These are phyloP conservation scores for Phytophthora litchii DNA, from an alignment of 352 stramenopile species.

Conservation along the genomic window DNA sequence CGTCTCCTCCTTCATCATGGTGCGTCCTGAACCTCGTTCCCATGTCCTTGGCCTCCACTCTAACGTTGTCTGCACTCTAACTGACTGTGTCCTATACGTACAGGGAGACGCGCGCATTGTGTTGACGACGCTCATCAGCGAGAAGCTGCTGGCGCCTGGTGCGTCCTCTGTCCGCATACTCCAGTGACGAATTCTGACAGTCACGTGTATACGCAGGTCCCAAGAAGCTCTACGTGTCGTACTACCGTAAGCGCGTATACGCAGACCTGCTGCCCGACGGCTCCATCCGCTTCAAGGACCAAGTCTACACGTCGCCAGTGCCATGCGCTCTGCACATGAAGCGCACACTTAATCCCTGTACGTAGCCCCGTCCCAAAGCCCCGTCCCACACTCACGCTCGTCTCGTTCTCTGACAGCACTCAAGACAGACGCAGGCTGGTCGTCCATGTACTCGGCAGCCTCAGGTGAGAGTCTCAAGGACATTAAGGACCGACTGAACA, in stretches of 20 bases:
- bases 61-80: neutral
- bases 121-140: constrained; percentile 66
- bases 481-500: constrained; percentile 78
- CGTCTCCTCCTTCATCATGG: constrained; percentile 20
- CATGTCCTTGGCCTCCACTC: neutral
- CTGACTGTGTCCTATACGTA: constrained; percentile 1
- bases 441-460: constrained; percentile 73
- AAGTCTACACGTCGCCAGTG: constrained; percentile 76
- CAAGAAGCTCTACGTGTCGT: constrained; percentile 84
- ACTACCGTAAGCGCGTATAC: constrained; percentile 83
- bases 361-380: constrained; percentile 20
- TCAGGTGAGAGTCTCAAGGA: constrained; percentile 80
- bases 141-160: constrained; percentile 72
- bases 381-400: neutral
- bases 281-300: constrained; percentile 80
- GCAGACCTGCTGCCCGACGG: constrained; percentile 75
- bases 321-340: constrained; percentile 83
- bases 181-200: too few relatives aligned
- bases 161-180: too few relatives aligned
- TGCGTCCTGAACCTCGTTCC: neutral
- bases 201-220: constrained; percentile 28
- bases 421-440: constrained; percentile 83
- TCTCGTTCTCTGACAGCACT: constrained; percentile 38
- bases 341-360: constrained; percentile 78
- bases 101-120: constrained; percentile 72